Base-by-base conservation (phyloP, 176 grass and related monocot species). In the Poa annua region DNA sequence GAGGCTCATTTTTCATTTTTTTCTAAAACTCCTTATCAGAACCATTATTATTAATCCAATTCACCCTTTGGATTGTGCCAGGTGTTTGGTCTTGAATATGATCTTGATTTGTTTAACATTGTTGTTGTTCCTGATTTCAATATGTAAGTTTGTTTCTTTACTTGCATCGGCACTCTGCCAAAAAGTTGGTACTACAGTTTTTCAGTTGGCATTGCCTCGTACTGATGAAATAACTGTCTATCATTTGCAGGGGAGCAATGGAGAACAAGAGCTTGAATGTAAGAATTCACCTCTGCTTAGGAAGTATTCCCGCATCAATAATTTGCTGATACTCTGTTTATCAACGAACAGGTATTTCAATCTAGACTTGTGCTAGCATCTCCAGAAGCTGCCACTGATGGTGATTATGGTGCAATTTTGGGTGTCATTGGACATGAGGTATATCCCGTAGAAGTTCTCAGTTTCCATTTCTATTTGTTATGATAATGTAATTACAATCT, bases 41-140 rank as follows among this genome's bases (percentile, higher is more conserved):
- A 78, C 66, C 49, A 47, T 8, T 84, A 74, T 50, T 64, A 20
- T 66, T 83, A 35, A 83, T 88, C 13, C 32, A 80, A 77, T 80
- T 74, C 25, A 52, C 5, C 66, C 48, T 76, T 84, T 83, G 73
- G 6, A 47, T 73, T 75, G 32, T 88, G 42, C 45, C 89, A 99
- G 96, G 93, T 96, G 36, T 99, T 99, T 89, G 91, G 96, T 79
- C 96, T 99, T 76, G 91, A 99, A 77, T 96, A 96, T 54, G 96
- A 99, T 88, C 91, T 99, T 51, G 93, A 99, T 90, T 90, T 99
- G 72, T 99, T 99, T 89, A 99, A 99, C 78, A 96, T 99, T 86
- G 96, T 99, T 47, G 96, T 94, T 85, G 89, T 96, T 89, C 96
- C 96, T 81, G 96, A 99, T 93, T 99, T 99, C 80, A 99, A 99